Conservation (phyloP, 164 flowering plant species). For the Stephania cephalantha region DNA sequence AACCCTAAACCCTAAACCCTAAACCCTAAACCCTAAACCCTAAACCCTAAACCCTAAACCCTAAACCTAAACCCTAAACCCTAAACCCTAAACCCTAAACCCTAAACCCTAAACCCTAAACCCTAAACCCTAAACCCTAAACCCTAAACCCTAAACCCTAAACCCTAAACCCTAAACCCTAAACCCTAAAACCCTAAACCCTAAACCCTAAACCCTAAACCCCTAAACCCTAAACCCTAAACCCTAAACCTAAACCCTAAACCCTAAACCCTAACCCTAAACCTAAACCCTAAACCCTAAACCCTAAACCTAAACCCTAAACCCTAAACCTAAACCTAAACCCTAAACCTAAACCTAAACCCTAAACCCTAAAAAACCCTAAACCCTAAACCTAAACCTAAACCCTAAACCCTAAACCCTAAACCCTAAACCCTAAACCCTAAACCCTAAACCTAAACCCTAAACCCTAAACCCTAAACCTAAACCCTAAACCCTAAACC, state of each 20-base stretch:
- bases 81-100: not conserved
- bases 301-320: constrained; percentile 21
- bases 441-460: constrained; percentile 11
- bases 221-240: not conserved
- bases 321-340: constrained; percentile 20
- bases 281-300: constrained; percentile 18
- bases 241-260: constrained; percentile 12
- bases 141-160: not conserved
- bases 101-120: not conserved
- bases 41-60: not conserved
- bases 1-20: not conserved
- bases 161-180: not conserved
- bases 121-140: not conserved
- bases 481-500: constrained; percentile 15
- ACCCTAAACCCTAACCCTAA: constrained; percentile 15
- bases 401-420: constrained; percentile 18
- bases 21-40: not conserved
- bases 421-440: constrained; percentile 10
- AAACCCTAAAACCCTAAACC: not conserved
- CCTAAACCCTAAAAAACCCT: too few species aligned
- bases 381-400: constrained; percentile 18
- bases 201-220: not conserved
- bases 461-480: constrained; percentile 12
- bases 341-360: constrained; percentile 17
- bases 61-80: not conserved